Conservation (phyloP, 1,284 basidiomycete species). For the Marasmius fiardii region DNA sequence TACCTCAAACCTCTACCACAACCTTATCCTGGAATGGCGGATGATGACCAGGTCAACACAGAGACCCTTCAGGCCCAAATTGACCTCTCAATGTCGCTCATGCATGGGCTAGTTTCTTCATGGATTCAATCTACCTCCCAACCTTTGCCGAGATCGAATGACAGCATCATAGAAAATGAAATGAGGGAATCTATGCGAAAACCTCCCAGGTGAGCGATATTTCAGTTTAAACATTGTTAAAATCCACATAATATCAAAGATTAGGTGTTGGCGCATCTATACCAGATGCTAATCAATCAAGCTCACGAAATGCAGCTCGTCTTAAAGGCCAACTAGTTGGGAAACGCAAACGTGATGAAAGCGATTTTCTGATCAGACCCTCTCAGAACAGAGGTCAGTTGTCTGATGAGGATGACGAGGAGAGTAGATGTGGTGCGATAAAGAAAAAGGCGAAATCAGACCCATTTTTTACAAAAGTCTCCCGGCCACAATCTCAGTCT, state of each 20-base stretch:
- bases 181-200: slow-evolving; percentile 62
- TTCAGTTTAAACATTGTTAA: background rate
- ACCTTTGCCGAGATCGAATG: slow-evolving; percentile 23
- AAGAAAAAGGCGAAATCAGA: slow-evolving; percentile 57
- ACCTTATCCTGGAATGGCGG: slow-evolving; percentile 14
- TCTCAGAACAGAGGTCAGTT: slow-evolving; percentile 19
- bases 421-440: slow-evolving; percentile 51
- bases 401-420: slow-evolving; percentile 41
- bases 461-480: slow-evolving; percentile 39
- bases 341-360: slow-evolving; percentile 44
- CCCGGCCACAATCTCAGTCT: slow-evolving; percentile 3
- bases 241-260: slow-evolving; percentile 29
- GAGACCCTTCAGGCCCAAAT: slow-evolving; percentile 72
- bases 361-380: slow-evolving; percentile 27
- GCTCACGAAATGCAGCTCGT: slow-evolving; percentile 45
- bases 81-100: slow-evolving; percentile 73
- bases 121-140: slow-evolving; percentile 59
- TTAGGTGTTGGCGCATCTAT: slow-evolving; percentile 67
- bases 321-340: slow-evolving; percentile 55
- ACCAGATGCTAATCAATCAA: slow-evolving; percentile 37
- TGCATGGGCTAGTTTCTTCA: slow-evolving; percentile 64
- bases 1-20: background rate
- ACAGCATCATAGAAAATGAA: slow-evolving; percentile 47
- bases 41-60: slow-evolving; percentile 52
- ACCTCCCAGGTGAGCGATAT: slow-evolving; percentile 57